Percentiles rank a stretch among this genome's conserved stretches.
Evolutionary conservation across 345 rosid species (phyloP).

Genomic region (Stellera chamaejasme): DNA sequence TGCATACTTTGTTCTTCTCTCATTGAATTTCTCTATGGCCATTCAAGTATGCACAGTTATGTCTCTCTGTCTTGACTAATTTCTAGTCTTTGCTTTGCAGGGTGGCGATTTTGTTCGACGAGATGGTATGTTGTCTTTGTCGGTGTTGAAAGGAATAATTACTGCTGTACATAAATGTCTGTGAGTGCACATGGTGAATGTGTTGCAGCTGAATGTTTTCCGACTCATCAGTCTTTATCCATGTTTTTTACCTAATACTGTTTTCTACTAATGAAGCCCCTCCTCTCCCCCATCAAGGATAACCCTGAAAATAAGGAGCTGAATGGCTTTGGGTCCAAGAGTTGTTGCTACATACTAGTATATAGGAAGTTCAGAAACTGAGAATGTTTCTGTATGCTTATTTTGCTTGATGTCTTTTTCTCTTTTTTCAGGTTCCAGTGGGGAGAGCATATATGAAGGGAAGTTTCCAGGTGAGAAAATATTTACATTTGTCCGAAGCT

Average conservation of each 20-base stretch:
- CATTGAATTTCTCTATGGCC: constrained; percentile 39
- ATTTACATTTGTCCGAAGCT: not conserved
- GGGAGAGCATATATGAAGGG: constrained; percentile 85
- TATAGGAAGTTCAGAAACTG: too few relatives aligned
- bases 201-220: too few relatives aligned
- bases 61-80: constrained; percentile 23
- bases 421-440: constrained; percentile 59
- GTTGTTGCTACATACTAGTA: too few relatives aligned
- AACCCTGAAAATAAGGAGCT: too few relatives aligned
- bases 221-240: too few relatives aligned
- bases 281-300: too few relatives aligned
- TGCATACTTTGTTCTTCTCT: constrained; percentile 2
- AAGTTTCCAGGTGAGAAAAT: constrained; percentile 76
- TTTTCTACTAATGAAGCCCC: too few relatives aligned
- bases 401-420: constrained; percentile 11
- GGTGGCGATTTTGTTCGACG: constrained; percentile 90
- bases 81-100: constrained; percentile 39
- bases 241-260: too few relatives aligned
- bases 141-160: not conserved
- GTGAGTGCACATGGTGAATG: too few relatives aligned
- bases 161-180: too few relatives aligned
- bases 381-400: too few relatives aligned
- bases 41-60: constrained; percentile 10
- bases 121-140: constrained; percentile 61
- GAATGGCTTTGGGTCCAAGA: too few relatives aligned